These are phyloP conservation scores for Amphicarpaea edgeworthii DNA, from an alignment of 306 rosid genomes.

Conservation along the genomic window DNA sequence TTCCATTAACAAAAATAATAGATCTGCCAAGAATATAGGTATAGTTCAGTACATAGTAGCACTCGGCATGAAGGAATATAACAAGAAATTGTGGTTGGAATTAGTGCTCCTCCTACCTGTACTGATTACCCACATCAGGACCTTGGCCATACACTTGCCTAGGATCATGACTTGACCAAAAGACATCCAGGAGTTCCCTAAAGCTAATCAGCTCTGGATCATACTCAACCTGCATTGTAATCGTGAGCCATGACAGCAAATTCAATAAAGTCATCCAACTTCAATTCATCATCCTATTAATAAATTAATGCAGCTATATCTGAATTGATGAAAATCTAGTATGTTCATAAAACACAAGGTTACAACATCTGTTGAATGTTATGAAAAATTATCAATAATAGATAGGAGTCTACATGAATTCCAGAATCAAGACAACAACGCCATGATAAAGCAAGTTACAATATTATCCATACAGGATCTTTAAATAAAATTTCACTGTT, in stretches of 20 bases:
- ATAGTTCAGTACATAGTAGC: slow-evolving; percentile 21
- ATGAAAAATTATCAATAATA: slow-evolving; percentile 3
- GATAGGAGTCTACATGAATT: slow-evolving; percentile 8
- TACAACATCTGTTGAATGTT: slow-evolving; percentile 7
- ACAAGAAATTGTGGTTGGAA: slow-evolving; percentile 21
- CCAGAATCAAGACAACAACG: slow-evolving; percentile 31
- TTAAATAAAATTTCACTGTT: slow-evolving; percentile 19
- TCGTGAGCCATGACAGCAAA: slow-evolving; percentile 24
- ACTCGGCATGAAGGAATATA: slow-evolving; percentile 24
- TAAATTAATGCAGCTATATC: slow-evolving; percentile 29
- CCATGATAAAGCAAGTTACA: neutral
- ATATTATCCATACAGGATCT: neutral
- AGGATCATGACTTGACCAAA: slow-evolving; percentile 93
- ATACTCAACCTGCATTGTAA: slow-evolving; percentile 76
- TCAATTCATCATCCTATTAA: slow-evolving; percentile 1
- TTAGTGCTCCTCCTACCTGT: slow-evolving; percentile 64
- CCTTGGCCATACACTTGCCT: slow-evolving; percentile 98
- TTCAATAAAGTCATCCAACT: slow-evolving; percentile 31
- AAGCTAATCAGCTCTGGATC: slow-evolving; percentile 72
- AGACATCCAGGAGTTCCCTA: slow-evolving; percentile 77
- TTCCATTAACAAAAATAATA: slow-evolving; percentile 80
- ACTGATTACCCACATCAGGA: slow-evolving; percentile 95
- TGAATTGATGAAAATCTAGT: slow-evolving; percentile 5
- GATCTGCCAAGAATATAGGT: slow-evolving; percentile 61
- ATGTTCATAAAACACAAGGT: neutral